phyloP scores from a whole-genome alignment of 169 alveolate genomes.

The Cryptosporidium xiaoi region DNA sequence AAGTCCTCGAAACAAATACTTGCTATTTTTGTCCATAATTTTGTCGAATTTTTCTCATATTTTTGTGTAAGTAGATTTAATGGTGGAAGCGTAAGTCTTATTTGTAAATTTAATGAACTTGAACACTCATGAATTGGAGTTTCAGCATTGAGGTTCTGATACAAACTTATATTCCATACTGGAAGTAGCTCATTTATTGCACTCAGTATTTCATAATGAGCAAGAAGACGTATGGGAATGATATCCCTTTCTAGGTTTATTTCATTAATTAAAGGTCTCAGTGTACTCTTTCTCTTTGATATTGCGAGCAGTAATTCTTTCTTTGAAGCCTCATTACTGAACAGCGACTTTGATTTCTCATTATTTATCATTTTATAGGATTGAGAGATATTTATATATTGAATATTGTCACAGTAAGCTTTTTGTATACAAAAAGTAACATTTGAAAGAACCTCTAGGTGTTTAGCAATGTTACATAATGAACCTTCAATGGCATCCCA shows the following conservation, averaged over 20 bases:
- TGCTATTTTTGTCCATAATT: conserved; percentile 3
- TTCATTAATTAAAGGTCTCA: conserved; percentile 37
- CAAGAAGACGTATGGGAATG: conserved; percentile 1
- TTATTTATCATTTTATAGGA: conserved; percentile 22
- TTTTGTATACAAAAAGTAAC: conserved; percentile 56
- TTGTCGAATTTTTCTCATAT: background rate
- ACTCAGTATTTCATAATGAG: conserved; percentile 5
- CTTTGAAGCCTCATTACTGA: conserved; percentile 59
- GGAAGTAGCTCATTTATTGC: conserved; percentile 39
- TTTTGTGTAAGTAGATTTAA: background rate
- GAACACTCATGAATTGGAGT: background rate
- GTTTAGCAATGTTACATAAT: background rate
- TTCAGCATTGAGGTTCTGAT: background rate
- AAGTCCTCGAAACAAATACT: conserved; percentile 12
- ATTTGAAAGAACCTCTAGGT: conserved; percentile 32
- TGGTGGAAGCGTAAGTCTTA: conserved; percentile 29
- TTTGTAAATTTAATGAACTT: background rate
- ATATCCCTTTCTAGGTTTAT: background rate
- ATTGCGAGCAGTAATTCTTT: conserved; percentile 30
- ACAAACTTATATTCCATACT: conserved; percentile 30
- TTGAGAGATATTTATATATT: conserved; percentile 48
- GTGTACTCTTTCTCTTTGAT: conserved; percentile 6
- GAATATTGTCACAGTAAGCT: conserved; percentile 42
- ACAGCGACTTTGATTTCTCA: background rate
- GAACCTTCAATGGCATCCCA: conserved; percentile 25